Percentiles rank a stretch among this genome's conserved stretches.
These are phyloP conservation scores for Scleroderma citrinum DNA, from an alignment of 768 basidiomycete species.

Conservation along the genomic window DNA sequence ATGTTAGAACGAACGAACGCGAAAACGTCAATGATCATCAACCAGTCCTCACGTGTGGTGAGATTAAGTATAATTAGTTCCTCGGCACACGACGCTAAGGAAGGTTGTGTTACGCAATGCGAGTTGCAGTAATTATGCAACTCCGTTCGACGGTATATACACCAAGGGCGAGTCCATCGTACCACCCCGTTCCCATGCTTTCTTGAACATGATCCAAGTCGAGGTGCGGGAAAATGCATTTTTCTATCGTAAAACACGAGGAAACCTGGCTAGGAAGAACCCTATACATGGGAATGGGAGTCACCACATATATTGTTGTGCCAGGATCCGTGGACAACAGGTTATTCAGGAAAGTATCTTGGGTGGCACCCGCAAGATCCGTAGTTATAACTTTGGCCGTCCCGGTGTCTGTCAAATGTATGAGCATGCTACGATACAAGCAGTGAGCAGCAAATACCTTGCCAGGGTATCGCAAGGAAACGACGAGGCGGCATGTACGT, in stretches of 20 bases:
- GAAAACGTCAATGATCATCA: too few relatives aligned
- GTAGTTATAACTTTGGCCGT: slow-evolving; percentile 16
- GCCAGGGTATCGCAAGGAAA: slow-evolving; percentile 23
- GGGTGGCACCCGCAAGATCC: slow-evolving; percentile 27
- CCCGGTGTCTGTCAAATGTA: slow-evolving; percentile 15
- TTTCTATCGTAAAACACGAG: slow-evolving; percentile 20
- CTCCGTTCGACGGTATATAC: slow-evolving; percentile 21
- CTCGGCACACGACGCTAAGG: background rate
- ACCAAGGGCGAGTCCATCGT: slow-evolving; percentile 28
- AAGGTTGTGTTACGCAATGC: slow-evolving; percentile 3
- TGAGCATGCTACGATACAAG: background rate
- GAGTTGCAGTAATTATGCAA: slow-evolving; percentile 5
- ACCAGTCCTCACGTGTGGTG: too few relatives aligned
- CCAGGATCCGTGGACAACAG: slow-evolving; percentile 8
- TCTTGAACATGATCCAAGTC: slow-evolving; percentile 34
- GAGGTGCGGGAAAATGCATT: slow-evolving; percentile 32
- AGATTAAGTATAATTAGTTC: too few relatives aligned
- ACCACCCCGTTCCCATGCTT: slow-evolving; percentile 21
- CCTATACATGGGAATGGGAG: slow-evolving; percentile 24
- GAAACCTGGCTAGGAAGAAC: slow-evolving; percentile 11
- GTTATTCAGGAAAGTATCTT: slow-evolving; percentile 10
- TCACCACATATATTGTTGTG: slow-evolving; percentile 22
- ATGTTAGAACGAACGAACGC: too few relatives aligned
- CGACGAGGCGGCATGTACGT: slow-evolving; percentile 37
- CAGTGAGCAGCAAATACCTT: slow-evolving; percentile 12